Evolutionary conservation across 805 yeast species (phyloP), one percentile per base, ranked within the genome.

Genomic region (Spathaspora sp.): DNA sequence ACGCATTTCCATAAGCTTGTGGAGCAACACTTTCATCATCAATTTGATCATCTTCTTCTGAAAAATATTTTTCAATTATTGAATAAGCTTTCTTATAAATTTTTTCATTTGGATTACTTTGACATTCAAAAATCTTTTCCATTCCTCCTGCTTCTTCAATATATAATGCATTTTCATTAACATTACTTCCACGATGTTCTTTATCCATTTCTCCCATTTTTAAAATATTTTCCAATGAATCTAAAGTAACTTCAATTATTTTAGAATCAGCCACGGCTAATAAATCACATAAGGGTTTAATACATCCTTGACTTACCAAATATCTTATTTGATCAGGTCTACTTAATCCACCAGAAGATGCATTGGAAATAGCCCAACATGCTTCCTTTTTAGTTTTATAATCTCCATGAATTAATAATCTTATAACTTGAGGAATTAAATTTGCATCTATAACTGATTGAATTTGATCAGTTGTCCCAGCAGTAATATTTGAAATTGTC

Each of bases 141-240:
- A 91, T 87, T 56, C 99, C 99, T 62, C 97, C 98, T 44, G 97
- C 97, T 69, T 93, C 97, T 75, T 94, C 99, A 65, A 94, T 88
- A 73, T 73, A 90, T 56, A 91, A 80, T 26, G 98, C 97, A 66
- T 92, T 87, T 68, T 88, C 89, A 72, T 94, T 94, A 62, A 84
- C 79, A 47, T 78, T 70, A 16, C 85, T 68, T 52, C 87, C 88
- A 53, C 81, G 78, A 50, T 85, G 78, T 64, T 91, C 97, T 71
- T 84, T 89, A 65, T 91, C 97, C 70, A 85, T 73, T 69, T 94
- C 98, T 60, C 99, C 99, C 76, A 91, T 89, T 73, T 89, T 89
- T 62, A 94, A 78, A 58, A 94, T 91, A 68, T 94, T 93, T 67
- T 90, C 97, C 63, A 94, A 79, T 2, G 97, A 97, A 71, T 94